Percentiles rank a stretch among this genome's conserved stretches.
These are phyloP conservation scores for Theileria annulata DNA, from an alignment of 169 alveolate species.

Conservation along the genomic window DNA sequence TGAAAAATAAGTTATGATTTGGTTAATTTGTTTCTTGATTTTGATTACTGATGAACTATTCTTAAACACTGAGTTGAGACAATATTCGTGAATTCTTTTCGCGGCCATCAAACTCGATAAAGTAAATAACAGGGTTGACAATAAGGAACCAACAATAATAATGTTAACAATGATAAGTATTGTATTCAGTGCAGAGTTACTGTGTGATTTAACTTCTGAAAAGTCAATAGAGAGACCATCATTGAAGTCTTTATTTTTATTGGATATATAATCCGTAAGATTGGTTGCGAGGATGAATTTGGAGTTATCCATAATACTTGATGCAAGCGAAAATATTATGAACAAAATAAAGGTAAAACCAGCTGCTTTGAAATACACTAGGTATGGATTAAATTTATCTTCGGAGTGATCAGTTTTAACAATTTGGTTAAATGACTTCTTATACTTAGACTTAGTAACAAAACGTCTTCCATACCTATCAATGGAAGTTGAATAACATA, in stretches of 20 bases:
- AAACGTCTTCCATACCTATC: not conserved
- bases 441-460: not conserved
- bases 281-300: constrained; percentile 8
- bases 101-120: constrained; percentile 18
- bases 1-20: constrained; percentile 19
- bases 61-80: constrained; percentile 23
- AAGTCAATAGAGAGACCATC: not conserved
- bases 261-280: not conserved
- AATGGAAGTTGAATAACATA: not conserved
- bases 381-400: constrained; percentile 13
- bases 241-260: not conserved
- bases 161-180: not conserved
- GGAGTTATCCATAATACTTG: not conserved
- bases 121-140: not conserved
- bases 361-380: not conserved
- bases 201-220: not conserved
- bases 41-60: constrained; percentile 22
- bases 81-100: constrained; percentile 21
- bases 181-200: not conserved
- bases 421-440: not conserved
- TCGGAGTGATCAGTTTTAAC: not conserved
- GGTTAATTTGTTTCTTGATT: constrained; percentile 21
- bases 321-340: not conserved
- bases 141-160: not conserved
- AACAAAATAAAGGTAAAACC: not conserved